Evolutionary conservation across 345 rosid species (phyloP).

Genomic region (Pistacia vera): DNA sequence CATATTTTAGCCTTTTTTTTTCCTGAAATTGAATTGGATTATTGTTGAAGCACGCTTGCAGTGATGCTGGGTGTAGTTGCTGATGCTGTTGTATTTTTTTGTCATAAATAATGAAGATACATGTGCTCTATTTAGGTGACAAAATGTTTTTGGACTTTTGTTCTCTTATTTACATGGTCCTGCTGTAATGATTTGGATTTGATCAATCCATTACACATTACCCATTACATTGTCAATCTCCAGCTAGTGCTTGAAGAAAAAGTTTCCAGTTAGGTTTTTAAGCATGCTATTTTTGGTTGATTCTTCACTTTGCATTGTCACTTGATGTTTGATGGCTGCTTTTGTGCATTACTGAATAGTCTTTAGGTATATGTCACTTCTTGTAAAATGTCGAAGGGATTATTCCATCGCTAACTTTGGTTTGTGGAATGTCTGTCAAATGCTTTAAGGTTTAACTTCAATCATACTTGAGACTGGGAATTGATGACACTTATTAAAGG

Average conservation of each 20-base stretch:
- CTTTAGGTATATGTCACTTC: not conserved
- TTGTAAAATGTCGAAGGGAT: not conserved
- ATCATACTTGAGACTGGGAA: not conserved
- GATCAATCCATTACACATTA: not conserved
- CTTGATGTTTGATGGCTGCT: not conserved
- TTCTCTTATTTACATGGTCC: not conserved
- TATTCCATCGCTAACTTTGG: too few species aligned
- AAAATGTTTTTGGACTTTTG: not conserved
- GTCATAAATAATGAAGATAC: not conserved
- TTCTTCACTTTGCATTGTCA: not conserved
- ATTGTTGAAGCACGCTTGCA: not conserved
- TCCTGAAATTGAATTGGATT: not conserved
- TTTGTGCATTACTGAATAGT: not conserved
- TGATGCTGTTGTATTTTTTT: too few species aligned
- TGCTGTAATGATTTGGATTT: not conserved
- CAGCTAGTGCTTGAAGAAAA: not conserved
- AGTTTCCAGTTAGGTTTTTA: not conserved
- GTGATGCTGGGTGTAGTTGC: not conserved
- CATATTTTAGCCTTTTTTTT: not conserved
- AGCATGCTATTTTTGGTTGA: not conserved
- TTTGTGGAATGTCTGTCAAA: not conserved
- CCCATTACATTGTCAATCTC: not conserved
- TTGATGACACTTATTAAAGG: not conserved
- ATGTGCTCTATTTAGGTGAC: not conserved
- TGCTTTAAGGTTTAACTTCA: not conserved